These are phyloP conservation scores for Pyricularia grisea DNA, from an alignment of 2,329 filamentous ascomycete genomes.

Conservation along the genomic window DNA sequence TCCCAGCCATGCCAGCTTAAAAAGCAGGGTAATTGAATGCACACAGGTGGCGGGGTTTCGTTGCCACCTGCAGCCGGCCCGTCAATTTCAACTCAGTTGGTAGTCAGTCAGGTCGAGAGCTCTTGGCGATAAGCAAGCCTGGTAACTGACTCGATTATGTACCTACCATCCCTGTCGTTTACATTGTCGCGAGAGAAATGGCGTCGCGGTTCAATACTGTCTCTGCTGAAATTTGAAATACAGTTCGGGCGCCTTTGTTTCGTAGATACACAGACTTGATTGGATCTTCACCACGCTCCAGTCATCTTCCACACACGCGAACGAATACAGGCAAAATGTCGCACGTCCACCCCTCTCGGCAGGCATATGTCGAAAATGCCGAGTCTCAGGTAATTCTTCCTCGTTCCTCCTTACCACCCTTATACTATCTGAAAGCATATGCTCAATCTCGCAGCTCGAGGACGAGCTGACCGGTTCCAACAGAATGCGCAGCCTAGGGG, in stretches of 20 bases:
- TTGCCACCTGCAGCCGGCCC: not conserved
- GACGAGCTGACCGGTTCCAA: conserved; percentile 13
- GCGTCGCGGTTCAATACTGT: not conserved
- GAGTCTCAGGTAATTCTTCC: conserved; percentile 49
- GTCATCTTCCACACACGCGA: not conserved
- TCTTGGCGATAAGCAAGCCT: not conserved
- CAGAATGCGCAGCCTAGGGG: conserved; percentile 15
- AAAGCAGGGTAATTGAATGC: not conserved
- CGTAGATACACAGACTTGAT: not conserved
- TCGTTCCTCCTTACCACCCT: conserved; percentile 5
- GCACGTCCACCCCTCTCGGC: conserved; percentile 78
- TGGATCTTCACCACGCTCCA: not conserved
- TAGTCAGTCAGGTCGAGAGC: not conserved
- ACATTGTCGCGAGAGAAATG: not conserved
- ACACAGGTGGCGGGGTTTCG: not conserved
- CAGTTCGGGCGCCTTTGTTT: not conserved
- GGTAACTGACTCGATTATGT: not conserved
- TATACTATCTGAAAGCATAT: conserved; percentile 9
- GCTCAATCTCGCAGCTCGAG: conserved; percentile 12
- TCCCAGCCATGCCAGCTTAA: not conserved
- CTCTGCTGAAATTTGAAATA: not conserved
- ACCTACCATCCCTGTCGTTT: not conserved
- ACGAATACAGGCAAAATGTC: not conserved
- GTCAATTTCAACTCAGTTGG: not conserved
- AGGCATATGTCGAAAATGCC: conserved; percentile 88